Conservation (phyloP, 73 alveolate genomes). For the Paramecium sexaurelia region DNA sequence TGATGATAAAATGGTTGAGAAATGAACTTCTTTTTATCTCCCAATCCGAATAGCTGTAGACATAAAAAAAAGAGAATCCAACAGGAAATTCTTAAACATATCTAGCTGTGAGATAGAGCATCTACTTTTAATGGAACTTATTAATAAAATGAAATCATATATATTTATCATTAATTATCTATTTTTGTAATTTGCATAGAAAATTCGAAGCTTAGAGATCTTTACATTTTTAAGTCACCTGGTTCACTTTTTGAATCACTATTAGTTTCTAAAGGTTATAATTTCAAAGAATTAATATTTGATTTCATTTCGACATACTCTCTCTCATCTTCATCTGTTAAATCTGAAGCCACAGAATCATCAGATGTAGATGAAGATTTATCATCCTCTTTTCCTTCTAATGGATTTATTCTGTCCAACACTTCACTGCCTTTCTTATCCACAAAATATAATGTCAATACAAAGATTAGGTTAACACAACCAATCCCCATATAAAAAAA, state of each 20-base stretch:
- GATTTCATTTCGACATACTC: background rate
- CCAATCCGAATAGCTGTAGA: background rate
- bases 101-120: background rate
- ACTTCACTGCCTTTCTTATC: constrained; percentile 51
- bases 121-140: constrained; percentile 9
- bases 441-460: constrained; percentile 8
- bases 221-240: background rate
- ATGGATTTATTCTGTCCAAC: background rate
- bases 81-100: background rate
- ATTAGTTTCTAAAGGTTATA: background rate
- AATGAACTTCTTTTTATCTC: background rate
- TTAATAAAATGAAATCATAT: background rate
- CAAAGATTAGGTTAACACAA: background rate
- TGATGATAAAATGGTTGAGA: background rate
- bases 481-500: constrained; percentile 56
- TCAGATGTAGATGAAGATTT: background rate
- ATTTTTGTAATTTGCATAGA: background rate
- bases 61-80: background rate
- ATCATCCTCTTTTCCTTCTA: background rate
- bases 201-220: background rate
- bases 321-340: constrained; percentile 13
- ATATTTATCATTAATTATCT: background rate
- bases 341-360: constrained; percentile 12
- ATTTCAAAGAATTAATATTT: background rate
- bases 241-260: background rate